Evolutionary conservation across 352 stramenopile genomes (phyloP), one percentile per base, ranked within the genome.

Genomic region (Pythium dissimile): DNA sequence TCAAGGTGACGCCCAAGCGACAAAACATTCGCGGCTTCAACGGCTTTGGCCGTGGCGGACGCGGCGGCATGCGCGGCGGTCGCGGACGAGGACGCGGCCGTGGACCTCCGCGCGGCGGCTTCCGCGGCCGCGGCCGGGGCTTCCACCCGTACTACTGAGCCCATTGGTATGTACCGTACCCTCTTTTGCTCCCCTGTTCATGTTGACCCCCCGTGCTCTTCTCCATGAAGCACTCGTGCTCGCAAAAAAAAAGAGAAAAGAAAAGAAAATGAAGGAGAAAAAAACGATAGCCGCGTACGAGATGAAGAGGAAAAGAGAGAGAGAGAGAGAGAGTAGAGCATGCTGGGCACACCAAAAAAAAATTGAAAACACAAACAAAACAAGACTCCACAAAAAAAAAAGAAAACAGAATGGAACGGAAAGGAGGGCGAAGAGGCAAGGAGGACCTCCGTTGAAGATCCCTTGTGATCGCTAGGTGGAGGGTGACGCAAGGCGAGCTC

Each of bases 1-100:
- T 98, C 49, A 97, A 97, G 77, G 88, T 97, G 20, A 85, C 77
- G 31, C 71, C 78, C 13, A 97, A 97, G 72, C 71, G 88, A 11
- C 67, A 86, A 53, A 96, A 97, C 67, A 72, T 96, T 16, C 84
- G 83, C 28, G 80, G 81, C 28, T 91, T 80, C 53, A 89, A 89
- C 67, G 73, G 72, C 64, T 67, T 66, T 18, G 35, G 37, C 6
- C 76, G 81, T 30, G 80, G 78, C 23, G 76, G 81, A 43, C 69
- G 77, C 13, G 72, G 77, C 32, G 76, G 77, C 43, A 67, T 71
- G 20, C 59, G 58, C 31, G 79, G 75, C 34, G 69, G 75, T 21
- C 66, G 72, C 42, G 84, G 72, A 35, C 58, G 78, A 38, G 69
- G 74, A 6, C 56, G 75, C 24, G 80, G 78, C 42, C 74, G 78